phyloP scores from a whole-genome alignment of 192 early-diverging fungal genomes.

The Coemansia sp. region DNA sequence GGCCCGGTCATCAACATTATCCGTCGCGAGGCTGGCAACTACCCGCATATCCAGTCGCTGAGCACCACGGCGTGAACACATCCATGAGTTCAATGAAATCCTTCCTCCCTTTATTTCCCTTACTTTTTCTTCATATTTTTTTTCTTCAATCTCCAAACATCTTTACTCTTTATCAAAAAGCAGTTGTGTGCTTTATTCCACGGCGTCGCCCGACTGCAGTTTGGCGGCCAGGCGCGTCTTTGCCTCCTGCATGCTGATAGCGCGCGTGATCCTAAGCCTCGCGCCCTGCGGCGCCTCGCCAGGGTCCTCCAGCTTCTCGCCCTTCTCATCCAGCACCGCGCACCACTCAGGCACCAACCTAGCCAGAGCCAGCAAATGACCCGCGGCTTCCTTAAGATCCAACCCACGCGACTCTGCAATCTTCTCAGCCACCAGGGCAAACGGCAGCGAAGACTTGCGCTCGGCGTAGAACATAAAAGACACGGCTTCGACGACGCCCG shows the following conservation, averaged over 20 bases:
- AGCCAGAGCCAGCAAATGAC: slow-evolving; percentile 23
- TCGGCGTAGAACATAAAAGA: slow-evolving; percentile 51
- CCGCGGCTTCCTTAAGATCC: slow-evolving; percentile 17
- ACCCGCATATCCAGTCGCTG: slow-evolving; percentile 54
- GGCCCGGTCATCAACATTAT: slow-evolving; percentile 96
- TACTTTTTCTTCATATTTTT: slow-evolving; percentile 7
- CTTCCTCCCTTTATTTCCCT: slow-evolving; percentile 4
- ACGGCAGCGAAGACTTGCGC: slow-evolving; percentile 32
- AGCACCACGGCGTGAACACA: not conserved
- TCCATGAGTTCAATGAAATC: not conserved
- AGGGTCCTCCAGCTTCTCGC: not conserved
- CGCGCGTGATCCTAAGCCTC: slow-evolving; percentile 19
- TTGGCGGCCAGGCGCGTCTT: slow-evolving; percentile 19
- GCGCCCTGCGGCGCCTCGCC: slow-evolving; percentile 24
- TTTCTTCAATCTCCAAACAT: not conserved
- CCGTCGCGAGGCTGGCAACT: slow-evolving; percentile 91
- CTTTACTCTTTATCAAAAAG: not conserved
- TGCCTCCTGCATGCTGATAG: slow-evolving; percentile 36
- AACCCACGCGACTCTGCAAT: slow-evolving; percentile 35
- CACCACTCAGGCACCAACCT: slow-evolving; percentile 49
- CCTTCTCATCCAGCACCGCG: slow-evolving; percentile 10
- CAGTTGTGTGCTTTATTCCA: not conserved
- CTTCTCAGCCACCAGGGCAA: slow-evolving; percentile 39
- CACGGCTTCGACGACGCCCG: slow-evolving; percentile 33
- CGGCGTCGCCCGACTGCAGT: not conserved